phyloP scores from a whole-genome alignment of 2,329 filamentous ascomycete genomes.

The Teratosphaeria nubilosa region DNA sequence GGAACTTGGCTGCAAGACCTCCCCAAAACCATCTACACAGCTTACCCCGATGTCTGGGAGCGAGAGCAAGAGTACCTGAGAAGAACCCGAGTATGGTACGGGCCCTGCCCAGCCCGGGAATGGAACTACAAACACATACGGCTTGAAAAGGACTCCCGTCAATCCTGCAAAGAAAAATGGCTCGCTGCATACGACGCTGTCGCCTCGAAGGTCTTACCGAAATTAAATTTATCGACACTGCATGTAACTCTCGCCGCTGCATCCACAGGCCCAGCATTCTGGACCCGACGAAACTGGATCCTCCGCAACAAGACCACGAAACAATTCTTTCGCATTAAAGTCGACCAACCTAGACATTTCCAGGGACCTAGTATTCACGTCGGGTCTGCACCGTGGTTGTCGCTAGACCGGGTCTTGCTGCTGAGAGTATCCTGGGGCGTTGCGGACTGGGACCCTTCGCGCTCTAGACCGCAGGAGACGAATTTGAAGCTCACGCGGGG shows the following conservation, averaged over 20 bases:
- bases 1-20: conserved; percentile 4
- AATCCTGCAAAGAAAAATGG: neutral
- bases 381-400: neutral
- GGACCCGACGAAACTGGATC: neutral
- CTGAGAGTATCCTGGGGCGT: neutral
- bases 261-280: neutral
- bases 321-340: neutral
- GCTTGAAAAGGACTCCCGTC: neutral
- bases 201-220: neutral
- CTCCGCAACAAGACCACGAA: neutral
- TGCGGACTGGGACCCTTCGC: neutral
- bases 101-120: conserved; percentile 1
- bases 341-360: neutral
- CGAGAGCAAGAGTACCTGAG: conserved; percentile 1
- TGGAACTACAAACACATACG: conserved; percentile 2
- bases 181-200: neutral
- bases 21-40: conserved; percentile 1
- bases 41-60: neutral
- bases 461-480: neutral
- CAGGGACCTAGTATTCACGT: neutral
- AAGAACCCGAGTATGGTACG: neutral
- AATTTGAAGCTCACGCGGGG: neutral
- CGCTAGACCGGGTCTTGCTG: neutral
- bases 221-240: neutral
- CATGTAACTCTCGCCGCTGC: neutral